These are phyloP conservation scores for Colletotrichum eleusines DNA, from an alignment of 2,329 filamentous ascomycete species.

Conservation along the genomic window DNA sequence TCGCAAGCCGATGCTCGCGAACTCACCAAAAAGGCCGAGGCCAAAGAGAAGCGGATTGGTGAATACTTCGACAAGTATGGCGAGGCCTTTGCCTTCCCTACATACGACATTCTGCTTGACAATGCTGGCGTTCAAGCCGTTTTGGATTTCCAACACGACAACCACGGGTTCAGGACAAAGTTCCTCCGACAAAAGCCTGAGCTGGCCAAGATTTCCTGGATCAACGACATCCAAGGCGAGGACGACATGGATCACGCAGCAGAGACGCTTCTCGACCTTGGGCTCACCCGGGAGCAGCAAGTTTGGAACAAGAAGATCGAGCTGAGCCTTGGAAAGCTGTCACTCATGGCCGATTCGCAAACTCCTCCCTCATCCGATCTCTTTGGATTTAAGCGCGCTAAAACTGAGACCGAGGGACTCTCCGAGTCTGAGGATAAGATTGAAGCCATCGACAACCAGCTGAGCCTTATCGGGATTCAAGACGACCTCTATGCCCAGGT, in stretches of 20 bases:
- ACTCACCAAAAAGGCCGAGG: conserved; percentile 57
- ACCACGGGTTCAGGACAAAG: conserved; percentile 76
- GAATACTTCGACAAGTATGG: conserved; percentile 73
- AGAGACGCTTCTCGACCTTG: conserved; percentile 76
- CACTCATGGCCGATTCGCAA: conserved; percentile 73
- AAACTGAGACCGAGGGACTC: conserved; percentile 55
- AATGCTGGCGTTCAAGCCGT: conserved; percentile 75
- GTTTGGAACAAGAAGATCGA: conserved; percentile 96
- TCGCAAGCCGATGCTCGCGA: conserved; percentile 44
- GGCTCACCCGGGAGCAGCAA: conserved; percentile 78
- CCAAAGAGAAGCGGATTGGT: conserved; percentile 62
- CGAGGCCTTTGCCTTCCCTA: conserved; percentile 77
- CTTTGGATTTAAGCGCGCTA: conserved; percentile 48
- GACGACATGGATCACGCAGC: conserved; percentile 81
- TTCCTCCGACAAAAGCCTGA: conserved; percentile 81
- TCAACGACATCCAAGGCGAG: conserved; percentile 88
- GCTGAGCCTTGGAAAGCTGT: conserved; percentile 88
- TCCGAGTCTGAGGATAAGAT: conserved; percentile 59
- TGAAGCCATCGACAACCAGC: conserved; percentile 69
- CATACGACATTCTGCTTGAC: conserved; percentile 82
- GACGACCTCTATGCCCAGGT: conserved; percentile 81
- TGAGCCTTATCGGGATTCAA: conserved; percentile 82
- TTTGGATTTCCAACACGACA: conserved; percentile 78
- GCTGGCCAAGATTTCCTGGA: conserved; percentile 88
- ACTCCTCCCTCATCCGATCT: conserved; percentile 43